phyloP scores from a whole-genome alignment of 768 basidiomycete genomes.

The Mrakia gelida region DNA sequence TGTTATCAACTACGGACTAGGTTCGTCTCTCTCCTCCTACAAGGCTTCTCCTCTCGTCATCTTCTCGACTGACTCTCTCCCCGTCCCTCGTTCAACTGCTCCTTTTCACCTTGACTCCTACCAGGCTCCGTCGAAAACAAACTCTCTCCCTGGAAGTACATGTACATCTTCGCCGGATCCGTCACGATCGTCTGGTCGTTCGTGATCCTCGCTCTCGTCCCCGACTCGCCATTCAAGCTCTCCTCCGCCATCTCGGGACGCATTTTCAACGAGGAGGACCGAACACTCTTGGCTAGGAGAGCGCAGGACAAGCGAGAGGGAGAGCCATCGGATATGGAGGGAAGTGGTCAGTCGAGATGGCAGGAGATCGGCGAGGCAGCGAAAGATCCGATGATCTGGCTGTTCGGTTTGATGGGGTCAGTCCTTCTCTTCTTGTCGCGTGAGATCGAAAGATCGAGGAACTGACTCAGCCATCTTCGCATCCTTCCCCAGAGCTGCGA shows the following conservation, averaged over 20 bases:
- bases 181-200: slow-evolving; percentile 29
- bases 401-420: slow-evolving; percentile 43
- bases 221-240: slow-evolving; percentile 40
- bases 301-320: slow-evolving; percentile 36
- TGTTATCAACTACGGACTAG: slow-evolving; percentile 46
- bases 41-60: neutral
- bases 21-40: slow-evolving; percentile 4
- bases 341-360: slow-evolving; percentile 35
- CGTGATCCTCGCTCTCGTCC: slow-evolving; percentile 43
- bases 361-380: slow-evolving; percentile 42
- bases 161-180: slow-evolving; percentile 34
- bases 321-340: neutral
- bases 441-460: too few relatives aligned
- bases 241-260: slow-evolving; percentile 31
- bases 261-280: slow-evolving; percentile 41
- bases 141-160: slow-evolving; percentile 41
- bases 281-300: slow-evolving; percentile 32
- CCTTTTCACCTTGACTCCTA: neutral
- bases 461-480: neutral
- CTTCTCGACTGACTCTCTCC: slow-evolving; percentile 19
- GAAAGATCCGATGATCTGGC: slow-evolving; percentile 43
- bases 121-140: slow-evolving; percentile 13
- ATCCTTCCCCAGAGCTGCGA: slow-evolving; percentile 32
- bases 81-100: neutral
- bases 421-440: neutral